Base-by-base conservation (phyloP, 75 land plant species). In the Adiantum capillusveneris region DNA sequence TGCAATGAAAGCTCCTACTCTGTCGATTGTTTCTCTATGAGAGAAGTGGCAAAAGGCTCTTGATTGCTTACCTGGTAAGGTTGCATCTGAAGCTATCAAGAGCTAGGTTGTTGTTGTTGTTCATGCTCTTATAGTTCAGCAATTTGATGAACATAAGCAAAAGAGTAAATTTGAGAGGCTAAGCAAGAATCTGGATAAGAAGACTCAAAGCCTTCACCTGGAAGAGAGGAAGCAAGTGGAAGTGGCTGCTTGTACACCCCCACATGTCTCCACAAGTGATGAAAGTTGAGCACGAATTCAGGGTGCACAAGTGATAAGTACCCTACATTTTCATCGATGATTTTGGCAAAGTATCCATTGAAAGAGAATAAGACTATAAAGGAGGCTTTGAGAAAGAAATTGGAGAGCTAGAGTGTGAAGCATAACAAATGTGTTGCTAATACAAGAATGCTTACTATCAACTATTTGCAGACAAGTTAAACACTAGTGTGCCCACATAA, bases 41-140 rank as follows among this genome's bases (percentile, higher is more conserved):
- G 83, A 82, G 22, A 79, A 88, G 63, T 91, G 94, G 97, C 87
- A 85, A 59, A 79, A 77, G 46, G 81, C 95, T 0, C 71, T 82
- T 16, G 97, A 85, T 7, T 75, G 93, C 51, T 62, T 91, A 0
- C 95, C 97, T 0, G 89, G 88, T 57, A 83, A 82, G 14, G 94
- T 89, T 22, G 95, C 88, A 13, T 82, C 84, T 25, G 95, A 80
- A 34, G 88, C 95, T 43, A 85, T 91, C 56, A 82, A 83, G 25
- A 79, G 88, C 59, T 80, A 84, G 29, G 75, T 88, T 7, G 81
- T 74, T 43, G n/a, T n/a, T n/a, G 95, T 91, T 14, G 74, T 91
- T 20, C 83, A 85, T 41, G 78, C 77, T 39, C 82, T 88, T 31
- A 67, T 79, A 18, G 66, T 62, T 22, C 75, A 91, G 49, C 97